Evolutionary conservation across 257 asterid genomes (phyloP), one percentile per base, ranked within the genome.

Genomic region (Solanum sejunctum): DNA sequence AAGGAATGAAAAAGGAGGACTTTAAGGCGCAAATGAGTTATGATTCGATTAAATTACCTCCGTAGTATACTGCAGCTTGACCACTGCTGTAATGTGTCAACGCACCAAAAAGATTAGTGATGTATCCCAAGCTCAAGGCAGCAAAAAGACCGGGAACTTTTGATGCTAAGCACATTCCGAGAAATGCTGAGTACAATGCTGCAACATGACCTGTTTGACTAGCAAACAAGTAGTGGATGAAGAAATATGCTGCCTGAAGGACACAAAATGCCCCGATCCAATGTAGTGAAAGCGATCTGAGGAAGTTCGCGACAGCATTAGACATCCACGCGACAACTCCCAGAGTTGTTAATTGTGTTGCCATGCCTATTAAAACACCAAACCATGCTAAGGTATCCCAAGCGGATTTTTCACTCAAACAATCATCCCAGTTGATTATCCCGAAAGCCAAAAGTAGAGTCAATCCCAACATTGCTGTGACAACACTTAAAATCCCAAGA

Each of bases 191-290:
- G 89, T 92, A 96, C 6, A 96, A 87, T 8, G 99, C 99, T 43
- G 97, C 98, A 39, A 94, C 98, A 69, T 96, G 99, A 6, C 97
- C 99, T 8, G 99, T 96, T 83, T 96, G 98, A 61, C 99, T 88
- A 1, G 99, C 99, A 80, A 96, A 96, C 36, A 96, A 83, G 87
- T 96, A 96, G 83, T 96, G 99, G 85, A 92, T 88, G 84, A 93
- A 87, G 91, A 96, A 96, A 84, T 94, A 96, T 9, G 89, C 71
- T n/a, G 87, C 6, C 72, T 96, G 98, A 75, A 96, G 97, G 85
- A 96, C 72, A 80, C 85, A 32, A 36, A 96, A 94, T 0, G 98
- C 84, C 10, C 94, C 97, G 60, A 89, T 41, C 88, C 88, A 54
- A 87, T 81, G 81, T 20, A 93, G 85, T 5, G 96, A 90, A 6